Percentiles rank a stretch among this genome's conserved stretches.
phyloP scores from a whole-genome alignment of 2,329 filamentous ascomycete species.

The Dothistroma pini region DNA sequence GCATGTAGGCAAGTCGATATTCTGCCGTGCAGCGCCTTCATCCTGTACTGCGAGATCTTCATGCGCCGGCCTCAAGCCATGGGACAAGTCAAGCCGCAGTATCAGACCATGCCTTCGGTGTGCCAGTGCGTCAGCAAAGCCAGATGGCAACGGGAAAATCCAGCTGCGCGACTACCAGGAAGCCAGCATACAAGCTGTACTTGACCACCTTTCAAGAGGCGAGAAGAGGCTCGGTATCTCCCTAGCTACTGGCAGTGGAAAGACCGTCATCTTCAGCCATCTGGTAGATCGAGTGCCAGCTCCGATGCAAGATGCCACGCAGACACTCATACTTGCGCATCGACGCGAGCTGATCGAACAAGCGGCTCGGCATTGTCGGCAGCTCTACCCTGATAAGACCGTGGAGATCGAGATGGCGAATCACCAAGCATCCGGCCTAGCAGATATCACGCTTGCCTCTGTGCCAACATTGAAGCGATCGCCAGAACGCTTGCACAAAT shows the following conservation, averaged over 20 bases:
- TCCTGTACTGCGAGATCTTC: neutral
- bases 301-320: constrained; percentile 56
- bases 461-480: constrained; percentile 74
- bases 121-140: neutral
- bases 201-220: constrained; percentile 63
- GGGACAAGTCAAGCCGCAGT: neutral
- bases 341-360: constrained; percentile 92
- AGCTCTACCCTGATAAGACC: constrained; percentile 72
- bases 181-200: constrained; percentile 79
- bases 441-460: constrained; percentile 92
- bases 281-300: constrained; percentile 73
- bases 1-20: neutral
- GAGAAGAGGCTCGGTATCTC: constrained; percentile 78
- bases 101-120: neutral
- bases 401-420: constrained; percentile 92
- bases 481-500: constrained; percentile 73
- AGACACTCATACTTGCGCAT: constrained; percentile 88
- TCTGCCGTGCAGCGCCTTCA: neutral
- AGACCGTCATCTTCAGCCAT: constrained; percentile 93
- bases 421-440: constrained; percentile 68
- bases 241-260: constrained; percentile 80
- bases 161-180: constrained; percentile 77
- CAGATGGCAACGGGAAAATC: constrained; percentile 5
- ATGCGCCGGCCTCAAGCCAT: neutral
- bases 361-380: constrained; percentile 77